Conservation (phyloP, 306 rosid species). For the Sindora glabra region DNA sequence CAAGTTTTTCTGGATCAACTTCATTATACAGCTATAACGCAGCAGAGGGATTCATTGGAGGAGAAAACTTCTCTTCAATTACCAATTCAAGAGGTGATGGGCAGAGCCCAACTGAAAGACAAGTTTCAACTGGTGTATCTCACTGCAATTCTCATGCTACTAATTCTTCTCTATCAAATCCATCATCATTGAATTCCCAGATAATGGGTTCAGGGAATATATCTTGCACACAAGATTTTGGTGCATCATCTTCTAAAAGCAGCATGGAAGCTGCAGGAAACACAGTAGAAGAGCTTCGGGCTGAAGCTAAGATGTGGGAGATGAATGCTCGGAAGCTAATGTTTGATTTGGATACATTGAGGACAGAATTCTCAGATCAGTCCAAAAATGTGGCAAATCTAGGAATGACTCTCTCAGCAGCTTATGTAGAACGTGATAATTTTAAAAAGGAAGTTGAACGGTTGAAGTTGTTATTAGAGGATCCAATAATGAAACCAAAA, state of each 20-base stretch:
- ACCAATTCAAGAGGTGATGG: slow-evolving; percentile 13
- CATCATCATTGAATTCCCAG: slow-evolving; percentile 18
- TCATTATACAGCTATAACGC: slow-evolving; percentile 35
- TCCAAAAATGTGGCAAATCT: slow-evolving; percentile 45
- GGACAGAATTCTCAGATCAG: slow-evolving; percentile 55
- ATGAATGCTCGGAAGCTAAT: slow-evolving; percentile 75
- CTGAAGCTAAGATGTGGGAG: slow-evolving; percentile 97
- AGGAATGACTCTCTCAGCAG: slow-evolving; percentile 48
- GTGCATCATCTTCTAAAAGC: slow-evolving; percentile 21
- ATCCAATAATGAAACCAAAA: slow-evolving; percentile 29
- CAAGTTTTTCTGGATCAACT: slow-evolving; percentile 35
- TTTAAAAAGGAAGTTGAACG: slow-evolving; percentile 54
- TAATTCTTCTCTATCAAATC: slow-evolving; percentile 14
- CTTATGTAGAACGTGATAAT: slow-evolving; percentile 34
- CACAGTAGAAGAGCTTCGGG: slow-evolving; percentile 62
- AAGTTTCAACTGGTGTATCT: slow-evolving; percentile 27
- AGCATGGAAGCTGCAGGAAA: slow-evolving; percentile 42
- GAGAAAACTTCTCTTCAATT: slow-evolving; percentile 23
- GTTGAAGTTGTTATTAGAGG: slow-evolving; percentile 32
- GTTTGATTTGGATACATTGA: slow-evolving; percentile 61
- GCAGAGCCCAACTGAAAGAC: slow-evolving; percentile 19
- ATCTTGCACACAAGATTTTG: slow-evolving; percentile 11
- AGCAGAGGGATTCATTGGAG: slow-evolving; percentile 27
- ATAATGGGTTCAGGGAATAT: not conserved
- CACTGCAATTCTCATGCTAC: slow-evolving; percentile 12